A percentile compares a stretch with the other conserved stretches of the same genome.
Conservation (phyloP, 2,329 filamentous ascomycete genomes). For the Sphaerostilbella broomeana region DNA sequence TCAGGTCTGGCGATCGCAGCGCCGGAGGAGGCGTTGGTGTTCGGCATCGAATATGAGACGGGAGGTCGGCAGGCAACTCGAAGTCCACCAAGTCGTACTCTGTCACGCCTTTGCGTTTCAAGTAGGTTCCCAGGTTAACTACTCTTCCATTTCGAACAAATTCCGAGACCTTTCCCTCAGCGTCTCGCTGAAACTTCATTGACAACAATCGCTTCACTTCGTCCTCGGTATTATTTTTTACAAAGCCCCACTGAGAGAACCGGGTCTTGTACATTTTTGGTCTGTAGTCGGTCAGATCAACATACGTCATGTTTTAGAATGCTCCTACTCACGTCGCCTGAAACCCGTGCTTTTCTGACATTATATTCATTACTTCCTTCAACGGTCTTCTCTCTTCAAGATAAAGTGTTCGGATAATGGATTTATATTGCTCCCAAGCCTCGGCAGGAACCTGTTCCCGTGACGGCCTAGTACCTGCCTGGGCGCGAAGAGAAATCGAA, state of each 20-base stretch:
- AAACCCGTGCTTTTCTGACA: constrained; percentile 43
- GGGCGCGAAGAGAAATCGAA: constrained; percentile 24
- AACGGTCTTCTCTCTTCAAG: constrained; percentile 43
- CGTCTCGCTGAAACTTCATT: constrained; percentile 47
- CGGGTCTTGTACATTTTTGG: constrained; percentile 52
- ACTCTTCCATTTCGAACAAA: constrained; percentile 48
- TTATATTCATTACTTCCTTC: constrained; percentile 47
- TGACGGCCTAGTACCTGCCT: constrained; percentile 30
- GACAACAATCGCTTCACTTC: constrained; percentile 45
- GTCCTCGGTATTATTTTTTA: constrained; percentile 49
- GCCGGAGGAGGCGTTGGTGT: constrained; percentile 39
- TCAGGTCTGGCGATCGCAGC: constrained; percentile 36
- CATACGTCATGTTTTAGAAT: not conserved
- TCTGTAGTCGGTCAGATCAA: constrained; percentile 24
- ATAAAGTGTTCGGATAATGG: constrained; percentile 39
- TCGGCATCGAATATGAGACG: constrained; percentile 38
- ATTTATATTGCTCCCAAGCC: constrained; percentile 42
- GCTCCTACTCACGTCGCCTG: constrained; percentile 39
- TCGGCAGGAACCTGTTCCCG: constrained; percentile 40
- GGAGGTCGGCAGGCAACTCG: constrained; percentile 35
- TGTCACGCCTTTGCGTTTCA: constrained; percentile 47
- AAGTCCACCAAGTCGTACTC: constrained; percentile 46
- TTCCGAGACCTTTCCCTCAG: constrained; percentile 46
- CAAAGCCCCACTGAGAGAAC: constrained; percentile 49
- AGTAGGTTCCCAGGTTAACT: constrained; percentile 45